Evolutionary conservation across 345 rosid genomes (phyloP).

Genomic region (Pugionium cornutum): DNA sequence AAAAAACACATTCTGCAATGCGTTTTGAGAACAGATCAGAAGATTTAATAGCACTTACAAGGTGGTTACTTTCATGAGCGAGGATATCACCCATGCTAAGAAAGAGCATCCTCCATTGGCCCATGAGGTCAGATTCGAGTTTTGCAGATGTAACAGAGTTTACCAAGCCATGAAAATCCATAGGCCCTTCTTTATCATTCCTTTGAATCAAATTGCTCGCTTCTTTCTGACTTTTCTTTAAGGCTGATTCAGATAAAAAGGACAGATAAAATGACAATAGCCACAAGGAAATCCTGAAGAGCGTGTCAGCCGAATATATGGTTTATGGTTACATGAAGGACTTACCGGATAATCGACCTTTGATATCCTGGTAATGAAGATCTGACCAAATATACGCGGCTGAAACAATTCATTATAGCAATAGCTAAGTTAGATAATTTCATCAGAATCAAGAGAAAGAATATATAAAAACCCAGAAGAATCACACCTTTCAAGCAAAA

Average conservation of each 20-base stretch:
- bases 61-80: constrained; percentile 66
- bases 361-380: constrained; percentile 88
- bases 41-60: constrained; percentile 58
- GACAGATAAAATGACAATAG: background rate
- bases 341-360: constrained; percentile 78
- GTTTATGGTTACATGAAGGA: background rate
- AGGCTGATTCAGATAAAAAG: constrained; percentile 41
- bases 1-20: background rate
- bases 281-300: background rate
- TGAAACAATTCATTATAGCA: constrained; percentile 41
- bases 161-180: constrained; percentile 39
- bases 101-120: constrained; percentile 85
- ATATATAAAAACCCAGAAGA: background rate
- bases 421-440: constrained; percentile 18
- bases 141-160: constrained; percentile 46
- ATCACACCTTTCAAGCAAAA: constrained; percentile 79
- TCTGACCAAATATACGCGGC: constrained; percentile 95
- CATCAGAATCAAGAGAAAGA: background rate
- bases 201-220: constrained; percentile 61
- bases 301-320: too few species aligned
- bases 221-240: constrained; percentile 82
- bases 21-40: background rate
- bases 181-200: constrained; percentile 47
- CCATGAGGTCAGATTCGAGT: constrained; percentile 58
- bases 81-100: constrained; percentile 76